phyloP scores from a whole-genome alignment of 495 filamentous ascomycete species.

The Cudoniella acicularis region DNA sequence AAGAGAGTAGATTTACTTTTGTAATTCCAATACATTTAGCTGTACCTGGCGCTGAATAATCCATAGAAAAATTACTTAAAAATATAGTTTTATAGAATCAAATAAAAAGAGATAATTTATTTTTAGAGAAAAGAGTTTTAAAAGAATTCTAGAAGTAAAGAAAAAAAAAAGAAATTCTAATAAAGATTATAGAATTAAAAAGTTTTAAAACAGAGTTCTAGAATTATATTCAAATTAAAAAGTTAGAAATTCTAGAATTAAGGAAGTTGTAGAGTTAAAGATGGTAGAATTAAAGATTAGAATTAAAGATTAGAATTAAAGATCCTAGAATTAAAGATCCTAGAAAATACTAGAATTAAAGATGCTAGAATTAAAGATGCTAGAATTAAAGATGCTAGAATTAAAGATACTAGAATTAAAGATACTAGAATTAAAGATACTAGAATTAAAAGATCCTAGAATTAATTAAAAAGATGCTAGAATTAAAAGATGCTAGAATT shows the following conservation, averaged over 20 bases:
- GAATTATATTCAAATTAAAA: not conserved
- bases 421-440: not conserved
- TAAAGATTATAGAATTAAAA: not conserved
- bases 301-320: not conserved
- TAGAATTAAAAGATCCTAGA: not conserved
- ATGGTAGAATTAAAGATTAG: not conserved
- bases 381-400: not conserved
- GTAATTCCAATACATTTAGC: not conserved
- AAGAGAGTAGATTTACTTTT: not conserved
- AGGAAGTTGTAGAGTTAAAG: not conserved
- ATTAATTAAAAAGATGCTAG: not conserved
- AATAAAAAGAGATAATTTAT: too few relatives aligned
- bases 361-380: not conserved
- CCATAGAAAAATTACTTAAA: too few relatives aligned
- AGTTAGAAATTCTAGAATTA: not conserved
- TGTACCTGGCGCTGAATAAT: too few relatives aligned
- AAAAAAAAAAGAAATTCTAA: not conserved
- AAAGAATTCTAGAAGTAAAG: not conserved
- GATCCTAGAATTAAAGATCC: not conserved
- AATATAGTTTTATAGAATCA: too few relatives aligned
- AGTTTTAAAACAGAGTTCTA: too few relatives aligned
- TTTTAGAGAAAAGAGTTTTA: too few relatives aligned
- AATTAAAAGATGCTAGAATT: not conserved
- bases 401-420: not conserved
- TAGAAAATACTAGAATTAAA: not conserved